Conservation (phyloP, 306 rosid species). For the Neltuma alba region DNA sequence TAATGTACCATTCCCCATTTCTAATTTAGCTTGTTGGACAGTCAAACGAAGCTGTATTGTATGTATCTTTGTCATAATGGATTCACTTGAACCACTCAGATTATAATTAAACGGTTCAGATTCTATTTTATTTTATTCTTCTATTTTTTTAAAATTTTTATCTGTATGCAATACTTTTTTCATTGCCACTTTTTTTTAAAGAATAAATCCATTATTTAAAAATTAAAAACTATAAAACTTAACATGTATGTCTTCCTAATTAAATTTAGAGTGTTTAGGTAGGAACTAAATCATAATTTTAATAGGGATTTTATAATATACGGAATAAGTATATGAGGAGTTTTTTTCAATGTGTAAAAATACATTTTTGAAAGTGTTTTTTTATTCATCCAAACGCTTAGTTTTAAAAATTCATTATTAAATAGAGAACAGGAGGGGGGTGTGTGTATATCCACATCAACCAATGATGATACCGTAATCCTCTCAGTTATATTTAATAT, state of each 20-base stretch:
- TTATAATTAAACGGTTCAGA: background rate
- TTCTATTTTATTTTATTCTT: background rate
- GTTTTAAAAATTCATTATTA: too few species aligned
- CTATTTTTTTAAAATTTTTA: background rate
- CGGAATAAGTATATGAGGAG: too few species aligned
- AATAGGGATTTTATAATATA: too few species aligned
- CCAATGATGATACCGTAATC: too few species aligned
- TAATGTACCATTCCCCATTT: conserved; percentile 38
- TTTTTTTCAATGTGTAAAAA: too few species aligned
- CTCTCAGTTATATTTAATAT: too few species aligned
- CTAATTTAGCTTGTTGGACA: conserved; percentile 35
- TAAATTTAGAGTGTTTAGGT: too few species aligned
- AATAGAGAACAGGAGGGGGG: too few species aligned
- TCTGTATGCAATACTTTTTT: background rate
- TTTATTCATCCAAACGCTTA: too few species aligned
- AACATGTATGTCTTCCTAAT: background rate
- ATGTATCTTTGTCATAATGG: conserved; percentile 12
- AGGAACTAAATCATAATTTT: too few species aligned
- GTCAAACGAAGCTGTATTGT: conserved; percentile 40
- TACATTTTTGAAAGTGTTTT: too few species aligned
- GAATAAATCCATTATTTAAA: background rate
- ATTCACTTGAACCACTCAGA: background rate
- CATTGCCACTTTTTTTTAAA: background rate
- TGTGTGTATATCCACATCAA: too few species aligned
- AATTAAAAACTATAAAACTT: background rate